Evolutionary conservation across 352 stramenopile species (phyloP), one percentile per base, ranked within the genome.

Genomic region (Pythium plurisporium): DNA sequence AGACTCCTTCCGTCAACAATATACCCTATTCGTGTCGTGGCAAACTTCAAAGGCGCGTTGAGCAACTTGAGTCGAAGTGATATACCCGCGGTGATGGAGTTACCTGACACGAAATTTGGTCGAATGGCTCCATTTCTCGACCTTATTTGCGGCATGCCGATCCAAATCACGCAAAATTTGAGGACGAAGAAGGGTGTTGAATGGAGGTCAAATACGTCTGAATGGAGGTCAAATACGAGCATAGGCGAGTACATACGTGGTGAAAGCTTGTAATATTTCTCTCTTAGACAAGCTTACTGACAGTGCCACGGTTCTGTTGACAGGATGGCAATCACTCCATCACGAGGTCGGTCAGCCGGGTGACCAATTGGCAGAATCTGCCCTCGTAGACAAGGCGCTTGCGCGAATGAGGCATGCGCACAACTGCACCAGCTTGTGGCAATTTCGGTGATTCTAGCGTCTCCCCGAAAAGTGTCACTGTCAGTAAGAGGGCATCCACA

Each of bases 131-230:
- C 55, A 10, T 63, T 44, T 45, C 29, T 63, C 5, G 55, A 63
- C 26, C 4, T 63, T 7, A 50, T 63, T 19, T n/a, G 4, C 4
- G 55, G 45, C 2, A 63, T 63, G 55, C 55, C 55, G 20, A 63
- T 63, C 29, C 55, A 63, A 15, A 62, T 62, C 10, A 62, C 44
- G 4, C 55, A 62, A 31, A 62, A 62, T 29, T 10, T 62, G 0
- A 17, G 55, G 7, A 62, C 55, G 12, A 47, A 62, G 29, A 62
- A 62, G 22, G 55, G 55, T 37, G 55, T 62, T 27, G 54, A 62
- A 62, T 25, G 54, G 54, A 38, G n/a, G n/a, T n/a, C n/a, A n/a
- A n/a, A n/a, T n/a, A n/a, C n/a, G n/a, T 19, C 11, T 42, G 36
- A 42, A 37, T 37, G 31, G 8, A 37, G 8, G 31, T 37, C 31